Conservation (phyloP, 371 early-diverging fungal species). For the Umbelopsis sp. region DNA sequence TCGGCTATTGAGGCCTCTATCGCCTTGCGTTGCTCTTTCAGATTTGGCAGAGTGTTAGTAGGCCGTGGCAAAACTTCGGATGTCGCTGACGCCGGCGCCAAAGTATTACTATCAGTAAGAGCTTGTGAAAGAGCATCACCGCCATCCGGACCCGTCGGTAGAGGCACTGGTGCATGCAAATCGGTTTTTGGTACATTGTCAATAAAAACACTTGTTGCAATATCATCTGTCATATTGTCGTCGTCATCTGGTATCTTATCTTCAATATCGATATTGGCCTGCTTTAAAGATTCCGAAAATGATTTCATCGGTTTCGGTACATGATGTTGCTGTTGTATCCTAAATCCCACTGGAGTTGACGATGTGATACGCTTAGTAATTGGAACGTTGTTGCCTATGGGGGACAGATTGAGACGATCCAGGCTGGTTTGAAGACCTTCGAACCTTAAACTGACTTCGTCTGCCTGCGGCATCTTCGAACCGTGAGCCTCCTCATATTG, state of each 20-base stretch:
- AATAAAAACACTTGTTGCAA: not conserved
- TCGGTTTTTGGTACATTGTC: not conserved
- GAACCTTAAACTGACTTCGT: too few species aligned
- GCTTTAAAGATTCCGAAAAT: not conserved
- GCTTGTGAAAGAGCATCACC: not conserved
- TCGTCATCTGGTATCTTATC: not conserved
- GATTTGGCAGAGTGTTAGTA: not conserved
- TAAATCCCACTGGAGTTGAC: not conserved
- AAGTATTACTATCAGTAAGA: not conserved
- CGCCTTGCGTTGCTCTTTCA: not conserved
- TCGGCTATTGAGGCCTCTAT: conserved; percentile 14
- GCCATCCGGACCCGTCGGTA: not conserved
- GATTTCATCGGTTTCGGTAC: not conserved
- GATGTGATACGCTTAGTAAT: not conserved
- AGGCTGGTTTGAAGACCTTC: not conserved
- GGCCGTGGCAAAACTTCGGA: not conserved
- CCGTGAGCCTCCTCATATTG: not conserved
- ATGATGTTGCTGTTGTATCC: not conserved
- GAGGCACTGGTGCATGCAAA: not conserved
- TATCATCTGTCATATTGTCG: not conserved
- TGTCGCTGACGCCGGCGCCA: conserved; percentile 1
- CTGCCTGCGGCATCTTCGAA: too few species aligned
- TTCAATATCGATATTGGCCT: not conserved
- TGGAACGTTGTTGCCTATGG: not conserved
- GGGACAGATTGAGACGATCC: conserved; percentile 6